Evolutionary conservation across 2,329 filamentous ascomycete species (phyloP).

Genomic region (Botrytis pseudocinerea): DNA sequence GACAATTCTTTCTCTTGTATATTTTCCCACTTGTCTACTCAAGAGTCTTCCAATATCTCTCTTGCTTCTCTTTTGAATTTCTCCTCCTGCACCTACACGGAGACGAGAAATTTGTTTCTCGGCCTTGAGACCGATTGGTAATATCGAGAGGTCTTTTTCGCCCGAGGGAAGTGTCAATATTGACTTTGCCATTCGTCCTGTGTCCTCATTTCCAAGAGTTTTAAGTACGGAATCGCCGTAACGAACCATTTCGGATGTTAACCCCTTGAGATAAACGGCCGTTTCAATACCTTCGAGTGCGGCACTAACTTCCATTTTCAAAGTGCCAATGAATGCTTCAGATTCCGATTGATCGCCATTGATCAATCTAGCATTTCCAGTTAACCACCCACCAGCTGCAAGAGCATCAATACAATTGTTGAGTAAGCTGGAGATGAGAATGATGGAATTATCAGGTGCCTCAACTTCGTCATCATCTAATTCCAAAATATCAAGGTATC

Average conservation of each 20-base stretch:
- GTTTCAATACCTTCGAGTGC: conserved; percentile 73
- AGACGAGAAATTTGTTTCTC: conserved; percentile 51
- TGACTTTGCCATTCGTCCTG: conserved; percentile 42
- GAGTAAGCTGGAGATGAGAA: conserved; percentile 69
- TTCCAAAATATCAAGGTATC: conserved; percentile 61
- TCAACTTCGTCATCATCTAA: conserved; percentile 48
- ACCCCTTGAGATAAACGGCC: conserved; percentile 61
- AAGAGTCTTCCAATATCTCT: conserved; percentile 76
- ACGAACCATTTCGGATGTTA: conserved; percentile 65
- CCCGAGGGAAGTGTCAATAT: conserved; percentile 49
- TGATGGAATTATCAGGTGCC: conserved; percentile 67
- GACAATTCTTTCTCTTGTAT: conserved; percentile 77
- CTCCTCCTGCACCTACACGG: conserved; percentile 68
- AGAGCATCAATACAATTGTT: conserved; percentile 75
- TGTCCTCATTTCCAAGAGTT: conserved; percentile 30
- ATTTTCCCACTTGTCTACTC: conserved; percentile 77
- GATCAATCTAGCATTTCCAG: conserved; percentile 56
- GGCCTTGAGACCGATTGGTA: conserved; percentile 74
- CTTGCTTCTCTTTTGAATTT: conserved; percentile 66
- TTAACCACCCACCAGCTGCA: conserved; percentile 72
- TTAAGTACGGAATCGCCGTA: conserved; percentile 49
- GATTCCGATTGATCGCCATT: conserved; percentile 52
- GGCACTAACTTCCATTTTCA: conserved; percentile 69
- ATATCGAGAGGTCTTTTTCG: conserved; percentile 48
- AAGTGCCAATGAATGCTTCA: conserved; percentile 62